Evolutionary conservation across 169 alveolate genomes (phyloP).

Genomic region (Neospora caninum): DNA sequence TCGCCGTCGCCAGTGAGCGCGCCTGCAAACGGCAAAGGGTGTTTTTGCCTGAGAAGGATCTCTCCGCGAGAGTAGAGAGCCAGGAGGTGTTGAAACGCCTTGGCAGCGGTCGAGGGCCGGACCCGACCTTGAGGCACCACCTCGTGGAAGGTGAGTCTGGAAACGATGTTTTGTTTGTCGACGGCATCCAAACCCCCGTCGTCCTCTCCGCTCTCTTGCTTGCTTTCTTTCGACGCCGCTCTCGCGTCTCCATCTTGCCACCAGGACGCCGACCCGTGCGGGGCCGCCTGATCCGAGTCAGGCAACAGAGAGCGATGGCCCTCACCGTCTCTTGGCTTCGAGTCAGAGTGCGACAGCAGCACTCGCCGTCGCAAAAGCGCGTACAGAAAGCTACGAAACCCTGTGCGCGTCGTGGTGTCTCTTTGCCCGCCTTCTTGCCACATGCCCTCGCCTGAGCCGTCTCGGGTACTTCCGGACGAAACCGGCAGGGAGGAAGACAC

Average conservation of each 20-base stretch:
- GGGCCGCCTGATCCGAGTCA: not conserved
- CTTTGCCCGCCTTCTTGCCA: not conserved
- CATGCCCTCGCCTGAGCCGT: not conserved
- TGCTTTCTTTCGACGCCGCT: too few relatives aligned
- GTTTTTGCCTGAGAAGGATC: not conserved
- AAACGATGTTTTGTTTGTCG: not conserved
- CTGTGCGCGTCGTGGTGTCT: not conserved
- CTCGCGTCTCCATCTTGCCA: not conserved
- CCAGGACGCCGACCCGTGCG: not conserved
- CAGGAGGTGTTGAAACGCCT: conserved; percentile 20
- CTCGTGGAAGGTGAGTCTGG: not conserved
- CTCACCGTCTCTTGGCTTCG: not conserved
- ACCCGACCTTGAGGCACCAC: not conserved
- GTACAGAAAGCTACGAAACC: not conserved
- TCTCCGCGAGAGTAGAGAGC: not conserved
- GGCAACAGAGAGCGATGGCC: not conserved
- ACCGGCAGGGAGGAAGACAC: too few relatives aligned
- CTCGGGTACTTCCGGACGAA: not conserved
- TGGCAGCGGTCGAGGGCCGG: not conserved
- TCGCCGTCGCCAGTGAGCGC: too few relatives aligned
- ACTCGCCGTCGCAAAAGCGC: not conserved
- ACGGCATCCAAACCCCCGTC: too few relatives aligned
- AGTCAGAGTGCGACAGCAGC: not conserved
- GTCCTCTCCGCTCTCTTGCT: too few relatives aligned
- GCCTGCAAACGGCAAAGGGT: too few relatives aligned